Evolutionary conservation across 2,329 filamentous ascomycete genomes (phyloP).

Genomic region (Septoria petroselini): DNA sequence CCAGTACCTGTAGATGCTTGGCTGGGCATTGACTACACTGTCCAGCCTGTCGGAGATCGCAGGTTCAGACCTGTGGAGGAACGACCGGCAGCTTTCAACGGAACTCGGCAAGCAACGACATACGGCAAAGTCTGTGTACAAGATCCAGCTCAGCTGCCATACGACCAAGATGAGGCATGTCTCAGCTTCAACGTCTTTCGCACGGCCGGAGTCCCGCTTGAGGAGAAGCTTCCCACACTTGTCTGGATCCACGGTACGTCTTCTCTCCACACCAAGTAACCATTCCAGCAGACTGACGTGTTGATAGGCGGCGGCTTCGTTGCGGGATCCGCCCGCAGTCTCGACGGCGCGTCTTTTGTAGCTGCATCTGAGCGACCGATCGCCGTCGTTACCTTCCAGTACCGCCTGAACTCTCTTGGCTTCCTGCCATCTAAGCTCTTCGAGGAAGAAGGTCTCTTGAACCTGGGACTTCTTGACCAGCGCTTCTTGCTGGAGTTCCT

Average conservation of each 20-base stretch:
- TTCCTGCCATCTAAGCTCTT: constrained; percentile 58
- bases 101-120: constrained; percentile 11
- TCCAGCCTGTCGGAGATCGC: constrained; percentile 49
- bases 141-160: constrained; percentile 11
- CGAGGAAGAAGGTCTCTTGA: constrained; percentile 52
- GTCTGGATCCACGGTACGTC: constrained; percentile 56
- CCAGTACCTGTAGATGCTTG: constrained; percentile 32
- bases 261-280: no score
- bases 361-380: constrained; percentile 50
- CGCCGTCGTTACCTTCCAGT: constrained; percentile 57
- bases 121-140: constrained; percentile 25
- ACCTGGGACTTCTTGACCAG: constrained; percentile 41
- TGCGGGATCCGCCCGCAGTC: constrained; percentile 48
- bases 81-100: constrained; percentile 31
- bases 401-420: constrained; percentile 64
- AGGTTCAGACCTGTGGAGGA: constrained; percentile 48
- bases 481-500: constrained; percentile 45
- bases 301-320: constrained; percentile 52
- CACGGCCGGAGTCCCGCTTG: constrained; percentile 30
- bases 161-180: constrained; percentile 50
- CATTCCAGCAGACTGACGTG: no score
- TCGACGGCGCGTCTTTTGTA: constrained; percentile 61
- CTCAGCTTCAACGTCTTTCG: constrained; percentile 59
- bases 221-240: constrained; percentile 50
- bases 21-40: constrained; percentile 42